phyloP scores from a whole-genome alignment of 345 rosid genomes.

The Populus ilicifolia region DNA sequence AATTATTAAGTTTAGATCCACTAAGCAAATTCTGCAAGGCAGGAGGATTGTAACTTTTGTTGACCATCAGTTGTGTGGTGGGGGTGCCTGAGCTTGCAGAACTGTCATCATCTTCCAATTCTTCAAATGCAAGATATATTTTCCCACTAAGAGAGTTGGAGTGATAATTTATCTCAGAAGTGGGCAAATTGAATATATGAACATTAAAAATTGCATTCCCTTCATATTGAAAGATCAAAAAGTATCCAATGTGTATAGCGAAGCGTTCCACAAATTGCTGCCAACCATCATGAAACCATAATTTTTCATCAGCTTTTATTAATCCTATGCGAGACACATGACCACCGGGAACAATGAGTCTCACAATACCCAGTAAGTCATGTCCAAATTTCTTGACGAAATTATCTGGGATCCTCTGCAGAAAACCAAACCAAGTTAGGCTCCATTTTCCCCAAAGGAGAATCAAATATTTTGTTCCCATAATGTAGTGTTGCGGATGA shows the following conservation, averaged over 20 bases:
- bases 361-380: constrained; percentile 62
- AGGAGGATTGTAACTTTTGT: constrained; percentile 43
- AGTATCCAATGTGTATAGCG: constrained; percentile 65
- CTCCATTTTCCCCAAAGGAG: not conserved
- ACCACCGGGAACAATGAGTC: constrained; percentile 75
- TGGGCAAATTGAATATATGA: constrained; percentile 62
- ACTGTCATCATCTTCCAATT: constrained; percentile 65
- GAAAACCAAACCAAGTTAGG: constrained; percentile 11
- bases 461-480: not conserved
- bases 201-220: constrained; percentile 73
- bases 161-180: constrained; percentile 68
- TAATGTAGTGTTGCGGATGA: not conserved
- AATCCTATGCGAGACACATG: constrained; percentile 72
- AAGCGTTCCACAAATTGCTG: constrained; percentile 76
- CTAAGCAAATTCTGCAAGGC: constrained; percentile 51
- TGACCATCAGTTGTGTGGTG: constrained; percentile 20
- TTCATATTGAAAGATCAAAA: constrained; percentile 79
- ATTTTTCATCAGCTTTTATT: constrained; percentile 58
- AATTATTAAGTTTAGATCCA: constrained; percentile 35
- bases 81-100: constrained; percentile 32
- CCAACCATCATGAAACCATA: constrained; percentile 85
- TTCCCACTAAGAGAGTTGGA: constrained; percentile 40
- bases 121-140: constrained; percentile 60
- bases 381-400: constrained; percentile 70
- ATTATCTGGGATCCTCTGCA: constrained; percentile 88